phyloP scores from a whole-genome alignment of 108 stramenopile genomes.

The Schizochytrium sp. region DNA sequence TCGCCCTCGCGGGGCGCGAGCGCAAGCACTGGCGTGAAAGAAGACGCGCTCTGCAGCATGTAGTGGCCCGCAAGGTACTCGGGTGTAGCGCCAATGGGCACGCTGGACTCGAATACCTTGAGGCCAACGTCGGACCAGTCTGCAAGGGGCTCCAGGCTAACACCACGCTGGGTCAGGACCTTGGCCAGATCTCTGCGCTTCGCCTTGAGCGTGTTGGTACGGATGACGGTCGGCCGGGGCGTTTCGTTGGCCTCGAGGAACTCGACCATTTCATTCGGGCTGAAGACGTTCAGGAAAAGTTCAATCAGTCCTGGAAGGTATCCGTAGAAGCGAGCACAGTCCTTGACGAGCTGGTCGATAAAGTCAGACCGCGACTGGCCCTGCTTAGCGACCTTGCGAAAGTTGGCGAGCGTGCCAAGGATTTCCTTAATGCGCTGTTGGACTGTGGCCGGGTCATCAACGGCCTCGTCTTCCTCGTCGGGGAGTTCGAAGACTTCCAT shows the following conservation, averaged over 20 bases:
- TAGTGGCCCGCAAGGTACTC: constrained; percentile 98
- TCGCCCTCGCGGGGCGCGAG: constrained; percentile 84
- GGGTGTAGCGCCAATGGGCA: constrained; percentile 97
- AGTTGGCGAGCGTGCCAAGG: constrained; percentile 78
- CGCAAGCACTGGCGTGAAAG: constrained; percentile 92
- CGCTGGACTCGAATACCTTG: constrained; percentile 87
- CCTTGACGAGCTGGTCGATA: constrained; percentile 70
- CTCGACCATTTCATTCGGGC: constrained; percentile 79
- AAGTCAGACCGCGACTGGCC: constrained; percentile 79
- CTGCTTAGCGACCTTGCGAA: constrained; percentile 71
- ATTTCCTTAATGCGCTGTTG: constrained; percentile 79
- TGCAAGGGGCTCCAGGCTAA: constrained; percentile 87
- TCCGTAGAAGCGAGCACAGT: constrained; percentile 85
- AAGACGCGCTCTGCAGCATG: constrained; percentile 97
- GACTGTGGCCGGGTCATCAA: constrained; percentile 73
- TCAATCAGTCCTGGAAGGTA: constrained; percentile 89
- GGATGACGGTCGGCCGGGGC: constrained; percentile 84
- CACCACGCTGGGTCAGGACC: constrained; percentile 91
- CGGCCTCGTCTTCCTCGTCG: constrained; percentile 63
- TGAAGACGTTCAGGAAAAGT: constrained; percentile 86
- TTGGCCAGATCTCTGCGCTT: constrained; percentile 89
- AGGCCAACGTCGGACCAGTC: constrained; percentile 95
- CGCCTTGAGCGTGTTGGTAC: constrained; percentile 95
- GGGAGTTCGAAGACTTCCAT: constrained; percentile 71
- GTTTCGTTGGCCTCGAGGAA: constrained; percentile 90